Percentiles rank a stretch among this genome's conserved stretches.
phyloP scores from a whole-genome alignment of 2,329 filamentous ascomycete genomes.

The Blastomyces parvus region DNA sequence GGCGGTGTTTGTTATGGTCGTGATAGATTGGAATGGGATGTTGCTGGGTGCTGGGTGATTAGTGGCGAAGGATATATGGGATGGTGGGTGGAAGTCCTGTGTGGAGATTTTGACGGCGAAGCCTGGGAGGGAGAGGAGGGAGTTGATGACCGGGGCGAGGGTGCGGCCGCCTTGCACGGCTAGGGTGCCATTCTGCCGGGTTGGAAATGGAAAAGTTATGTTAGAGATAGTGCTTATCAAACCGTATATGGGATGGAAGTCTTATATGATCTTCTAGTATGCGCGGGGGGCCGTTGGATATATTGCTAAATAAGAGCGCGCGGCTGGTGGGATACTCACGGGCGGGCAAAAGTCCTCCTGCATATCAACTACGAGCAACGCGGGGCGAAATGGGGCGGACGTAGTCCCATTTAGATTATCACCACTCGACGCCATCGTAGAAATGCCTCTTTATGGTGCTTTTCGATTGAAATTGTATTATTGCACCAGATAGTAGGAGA shows the following conservation, averaged over 20 bases:
- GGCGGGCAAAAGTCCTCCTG: constrained; percentile 95
- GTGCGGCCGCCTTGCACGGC: constrained; percentile 65
- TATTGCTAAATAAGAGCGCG: background rate
- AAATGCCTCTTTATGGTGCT: background rate
- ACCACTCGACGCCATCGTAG: constrained; percentile 6
- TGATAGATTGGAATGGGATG: constrained; percentile 55
- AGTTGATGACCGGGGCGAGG: constrained; percentile 63
- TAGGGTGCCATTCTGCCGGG: constrained; percentile 64
- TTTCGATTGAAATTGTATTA: background rate
- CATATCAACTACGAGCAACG: constrained; percentile 71
- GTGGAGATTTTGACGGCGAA: constrained; percentile 72
- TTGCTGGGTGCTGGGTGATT: constrained; percentile 60
- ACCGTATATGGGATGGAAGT: background rate
- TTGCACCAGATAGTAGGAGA: background rate
- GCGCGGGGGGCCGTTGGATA: background rate
- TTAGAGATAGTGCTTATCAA: constrained; percentile 1
- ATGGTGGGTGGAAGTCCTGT: constrained; percentile 77
- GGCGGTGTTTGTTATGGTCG: constrained; percentile 47
- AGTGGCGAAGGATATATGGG: constrained; percentile 80
- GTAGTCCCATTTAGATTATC: background rate
- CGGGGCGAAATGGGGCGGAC: constrained; percentile 37
- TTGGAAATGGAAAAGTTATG: background rate
- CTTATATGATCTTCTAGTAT: background rate
- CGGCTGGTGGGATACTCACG: constrained; percentile 42
- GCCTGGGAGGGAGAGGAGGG: constrained; percentile 55